A percentile compares a stretch with the other conserved stretches of the same genome.
phyloP scores from a whole-genome alignment of 495 filamentous ascomycete genomes.

The Penicillium paradoxum region DNA sequence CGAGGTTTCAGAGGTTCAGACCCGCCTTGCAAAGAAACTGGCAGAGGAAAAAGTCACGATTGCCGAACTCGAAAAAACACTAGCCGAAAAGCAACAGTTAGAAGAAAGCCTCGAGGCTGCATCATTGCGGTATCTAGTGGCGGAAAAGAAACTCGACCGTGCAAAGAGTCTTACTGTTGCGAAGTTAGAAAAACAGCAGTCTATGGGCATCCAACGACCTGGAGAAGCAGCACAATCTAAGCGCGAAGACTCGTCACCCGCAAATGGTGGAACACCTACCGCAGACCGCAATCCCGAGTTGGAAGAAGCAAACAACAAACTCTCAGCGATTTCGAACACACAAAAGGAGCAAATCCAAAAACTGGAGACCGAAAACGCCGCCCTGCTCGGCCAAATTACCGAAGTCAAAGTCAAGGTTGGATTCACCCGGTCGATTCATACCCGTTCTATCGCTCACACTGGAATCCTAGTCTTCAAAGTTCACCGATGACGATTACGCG shows the following conservation, averaged over 20 bases:
- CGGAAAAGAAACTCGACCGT: constrained; percentile 88
- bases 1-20: constrained; percentile 67
- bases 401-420: constrained; percentile 55
- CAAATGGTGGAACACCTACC: constrained; percentile 51
- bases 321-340: constrained; percentile 66
- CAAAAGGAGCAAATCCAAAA: constrained; percentile 83
- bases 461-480: constrained; percentile 50
- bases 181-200: constrained; percentile 85
- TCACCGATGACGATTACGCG: constrained; percentile 90
- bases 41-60: constrained; percentile 76
- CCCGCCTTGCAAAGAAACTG: constrained; percentile 65
- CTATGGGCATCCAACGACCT: constrained; percentile 55
- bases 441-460: constrained; percentile 2
- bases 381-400: constrained; percentile 72
- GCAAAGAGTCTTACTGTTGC: constrained; percentile 81
- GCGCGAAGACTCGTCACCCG: constrained; percentile 45
- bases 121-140: constrained; percentile 85
- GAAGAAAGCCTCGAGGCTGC: constrained; percentile 79
- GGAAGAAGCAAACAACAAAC: constrained; percentile 68
- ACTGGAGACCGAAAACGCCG: constrained; percentile 73
- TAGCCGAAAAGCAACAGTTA: constrained; percentile 75
- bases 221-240: constrained; percentile 51
- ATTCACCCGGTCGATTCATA: not conserved
- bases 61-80: constrained; percentile 68
- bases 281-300: constrained; percentile 51